Base-by-base conservation (phyloP, 352 stramenopile species). In the Elongisporangium undulatum region DNA sequence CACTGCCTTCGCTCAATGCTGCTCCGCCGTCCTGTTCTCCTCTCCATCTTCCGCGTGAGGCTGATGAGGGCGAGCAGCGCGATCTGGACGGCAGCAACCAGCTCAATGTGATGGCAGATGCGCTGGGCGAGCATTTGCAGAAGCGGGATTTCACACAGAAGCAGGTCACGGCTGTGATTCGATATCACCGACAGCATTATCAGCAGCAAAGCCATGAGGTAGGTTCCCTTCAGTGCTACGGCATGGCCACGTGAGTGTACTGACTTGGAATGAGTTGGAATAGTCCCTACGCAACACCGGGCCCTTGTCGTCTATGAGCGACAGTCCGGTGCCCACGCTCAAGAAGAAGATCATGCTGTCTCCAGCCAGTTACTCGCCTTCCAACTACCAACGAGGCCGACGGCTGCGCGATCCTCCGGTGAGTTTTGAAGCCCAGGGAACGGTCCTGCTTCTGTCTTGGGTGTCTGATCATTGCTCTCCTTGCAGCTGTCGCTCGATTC, bases 141-240 rank as follows among this genome's bases (percentile, higher is more conserved):
- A 72, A 59, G 51, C 67, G 77, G 24, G 77, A 82, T 62, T 82
- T 87, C 49, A 67, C 72, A 0, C 68, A 69, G 21, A 87, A 82
- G 20, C 72, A 87, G 62, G 60, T 87, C 10, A 53, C 66, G 12
- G 77, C 72, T 16, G 66, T 75, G 29, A 34, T 87, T 0, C 60
- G 63, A 9, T 75, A 74, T 55, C 74, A 75, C 34, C 63, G 71
- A 41, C 64, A 61, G 12, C 65, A 74, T 53, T 55, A 67, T 17
- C 62, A 63, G n/a, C 62, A 67, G 15, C 63, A 74, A 20, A 68
- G 48, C 29, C 12, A 52, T 15, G 48, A 52, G 48, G 21, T 24
- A 23, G 21, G 48, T 15, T 5, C 15, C 16, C 4, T 15, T 6
- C 48, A 4, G 6, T 52, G 48, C 1, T 22, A 29, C 15, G 22